phyloP scores from a whole-genome alignment of 1,284 basidiomycete species.

The Ustilago tritici region DNA sequence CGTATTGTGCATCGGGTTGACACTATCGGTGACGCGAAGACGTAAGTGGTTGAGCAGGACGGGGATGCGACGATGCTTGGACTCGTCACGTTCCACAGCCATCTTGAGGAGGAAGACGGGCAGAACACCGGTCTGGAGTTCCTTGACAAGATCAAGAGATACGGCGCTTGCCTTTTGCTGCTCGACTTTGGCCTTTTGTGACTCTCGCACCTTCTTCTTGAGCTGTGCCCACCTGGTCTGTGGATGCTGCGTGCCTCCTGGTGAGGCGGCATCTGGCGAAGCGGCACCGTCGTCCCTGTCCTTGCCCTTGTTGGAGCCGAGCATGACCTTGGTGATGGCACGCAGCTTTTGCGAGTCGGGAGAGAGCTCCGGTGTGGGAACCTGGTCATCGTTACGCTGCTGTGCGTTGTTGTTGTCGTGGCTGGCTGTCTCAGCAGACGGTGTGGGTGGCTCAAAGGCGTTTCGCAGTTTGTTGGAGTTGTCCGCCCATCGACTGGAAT shows the following conservation, averaged over 20 bases:
- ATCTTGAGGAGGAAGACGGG: slow-evolving; percentile 75
- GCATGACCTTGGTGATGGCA: slow-evolving; percentile 59
- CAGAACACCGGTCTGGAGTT: slow-evolving; percentile 51
- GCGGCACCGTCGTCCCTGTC: slow-evolving; percentile 17
- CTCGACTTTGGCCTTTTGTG: slow-evolving; percentile 43
- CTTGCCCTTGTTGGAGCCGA: slow-evolving; percentile 29
- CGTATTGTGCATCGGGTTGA: slow-evolving; percentile 81
- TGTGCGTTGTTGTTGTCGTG: slow-evolving; percentile 5
- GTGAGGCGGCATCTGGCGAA: slow-evolving; percentile 20
- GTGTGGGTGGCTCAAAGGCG: slow-evolving; percentile 43
- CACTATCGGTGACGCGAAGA: slow-evolving; percentile 84
- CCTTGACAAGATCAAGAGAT: slow-evolving; percentile 44
- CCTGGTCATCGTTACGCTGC: slow-evolving; percentile 14
- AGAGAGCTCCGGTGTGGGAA: slow-evolving; percentile 43
- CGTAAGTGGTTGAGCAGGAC: slow-evolving; percentile 86
- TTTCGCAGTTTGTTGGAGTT: slow-evolving; percentile 49
- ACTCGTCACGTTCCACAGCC: slow-evolving; percentile 92
- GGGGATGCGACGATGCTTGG: slow-evolving; percentile 83
- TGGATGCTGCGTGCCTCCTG: slow-evolving; percentile 12
- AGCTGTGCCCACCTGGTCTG: slow-evolving; percentile 54
- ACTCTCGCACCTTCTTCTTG: slow-evolving; percentile 55
- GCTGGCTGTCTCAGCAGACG: slow-evolving; percentile 21
- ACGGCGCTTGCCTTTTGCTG: slow-evolving; percentile 48
- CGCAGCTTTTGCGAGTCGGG: slow-evolving; percentile 44
- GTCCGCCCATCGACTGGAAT: slow-evolving; percentile 37